A percentile compares a stretch with the other conserved stretches of the same genome.
Conservation (phyloP, 495 filamentous ascomycete species). For the Penicillium salamii region DNA sequence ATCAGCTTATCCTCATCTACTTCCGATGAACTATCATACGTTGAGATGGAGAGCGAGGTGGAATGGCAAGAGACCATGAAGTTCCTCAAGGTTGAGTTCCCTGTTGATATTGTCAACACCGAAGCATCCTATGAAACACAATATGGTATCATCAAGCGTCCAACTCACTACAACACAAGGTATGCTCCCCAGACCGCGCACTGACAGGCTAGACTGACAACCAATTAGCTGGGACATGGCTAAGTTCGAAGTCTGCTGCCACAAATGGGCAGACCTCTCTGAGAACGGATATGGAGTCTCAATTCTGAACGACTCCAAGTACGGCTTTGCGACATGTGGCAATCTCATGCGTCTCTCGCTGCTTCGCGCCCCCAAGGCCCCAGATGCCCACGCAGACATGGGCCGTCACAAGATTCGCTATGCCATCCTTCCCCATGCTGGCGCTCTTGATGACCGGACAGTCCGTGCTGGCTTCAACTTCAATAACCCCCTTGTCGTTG, state of each 20-base stretch:
- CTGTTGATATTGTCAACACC: slow-evolving; percentile 85
- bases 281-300: slow-evolving; percentile 90
- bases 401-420: slow-evolving; percentile 85
- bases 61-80: slow-evolving; percentile 96
- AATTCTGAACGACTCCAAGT: slow-evolving; percentile 94
- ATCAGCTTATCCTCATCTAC: slow-evolving; percentile 72
- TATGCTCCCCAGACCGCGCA: slow-evolving; percentile 24
- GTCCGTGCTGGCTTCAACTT: slow-evolving; percentile 85
- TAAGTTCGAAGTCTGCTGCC: slow-evolving; percentile 97
- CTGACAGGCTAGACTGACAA: slow-evolving; percentile 11
- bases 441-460: slow-evolving; percentile 65
- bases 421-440: slow-evolving; percentile 84
- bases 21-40: slow-evolving; percentile 60
- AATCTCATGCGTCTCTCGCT: slow-evolving; percentile 89
- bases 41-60: slow-evolving; percentile 79
- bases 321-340: slow-evolving; percentile 91
- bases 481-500: slow-evolving; percentile 73
- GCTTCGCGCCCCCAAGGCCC: slow-evolving; percentile 90
- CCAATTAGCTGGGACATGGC: slow-evolving; percentile 87
- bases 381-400: slow-evolving; percentile 96
- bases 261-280: slow-evolving; percentile 95
- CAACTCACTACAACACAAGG: slow-evolving; percentile 92
- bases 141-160: slow-evolving; percentile 81
- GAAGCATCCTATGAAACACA: slow-evolving; percentile 96
- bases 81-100: slow-evolving; percentile 98